A percentile compares a stretch with the other conserved stretches of the same genome.
Conservation (phyloP, 257 asterid genomes). For the Fraxinus cuspidata region DNA sequence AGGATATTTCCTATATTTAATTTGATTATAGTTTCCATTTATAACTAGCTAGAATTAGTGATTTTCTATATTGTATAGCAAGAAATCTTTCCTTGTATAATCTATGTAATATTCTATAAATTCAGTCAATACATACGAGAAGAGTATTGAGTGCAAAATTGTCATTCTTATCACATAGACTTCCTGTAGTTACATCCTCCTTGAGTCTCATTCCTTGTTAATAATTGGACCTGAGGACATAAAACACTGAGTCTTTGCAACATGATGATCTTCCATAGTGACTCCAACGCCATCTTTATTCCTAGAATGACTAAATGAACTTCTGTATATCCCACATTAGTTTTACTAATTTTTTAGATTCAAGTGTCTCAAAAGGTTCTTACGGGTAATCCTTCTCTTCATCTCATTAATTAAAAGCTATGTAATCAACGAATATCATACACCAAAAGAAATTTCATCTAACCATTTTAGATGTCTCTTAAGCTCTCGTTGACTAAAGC, state of each 20-base stretch:
- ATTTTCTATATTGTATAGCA: too few species aligned
- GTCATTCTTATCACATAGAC: background rate
- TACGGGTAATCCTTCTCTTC: background rate
- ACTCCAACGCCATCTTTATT: background rate
- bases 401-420: background rate
- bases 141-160: too few species aligned
- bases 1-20: too few species aligned
- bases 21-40: too few species aligned
- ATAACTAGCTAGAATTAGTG: too few species aligned
- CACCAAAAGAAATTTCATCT: background rate
- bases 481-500: background rate
- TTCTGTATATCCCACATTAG: background rate
- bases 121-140: too few species aligned
- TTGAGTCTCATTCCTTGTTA: background rate
- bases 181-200: background rate
- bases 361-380: background rate
- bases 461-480: background rate
- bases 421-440: background rate
- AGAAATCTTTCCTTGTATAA: too few species aligned
- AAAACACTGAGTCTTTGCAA: background rate
- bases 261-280: background rate
- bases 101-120: too few species aligned
- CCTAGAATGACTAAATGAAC: background rate
- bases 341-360: background rate
- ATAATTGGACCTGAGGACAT: background rate